Evolutionary conservation across 192 early-diverging fungal species (phyloP).

Genomic region (Linnemannia elongata): DNA sequence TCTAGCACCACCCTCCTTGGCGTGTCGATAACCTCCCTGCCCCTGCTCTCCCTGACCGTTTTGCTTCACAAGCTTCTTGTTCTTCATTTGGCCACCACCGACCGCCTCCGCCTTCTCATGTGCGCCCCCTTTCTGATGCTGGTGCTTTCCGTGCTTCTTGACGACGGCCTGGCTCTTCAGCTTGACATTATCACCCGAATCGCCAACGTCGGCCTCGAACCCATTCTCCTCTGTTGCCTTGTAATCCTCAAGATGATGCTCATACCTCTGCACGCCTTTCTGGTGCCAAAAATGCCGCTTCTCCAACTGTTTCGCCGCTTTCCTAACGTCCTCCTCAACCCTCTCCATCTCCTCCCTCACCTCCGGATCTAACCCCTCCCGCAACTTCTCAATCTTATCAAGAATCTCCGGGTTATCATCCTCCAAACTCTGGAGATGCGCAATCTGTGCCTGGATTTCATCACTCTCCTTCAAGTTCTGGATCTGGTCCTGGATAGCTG

Average conservation of each 20-base stretch:
- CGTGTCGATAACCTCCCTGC: neutral
- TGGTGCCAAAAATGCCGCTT: neutral
- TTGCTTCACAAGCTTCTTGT: neutral
- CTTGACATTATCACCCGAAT: neutral
- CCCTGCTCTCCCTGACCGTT: neutral
- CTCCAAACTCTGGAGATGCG: neutral
- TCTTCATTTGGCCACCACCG: neutral
- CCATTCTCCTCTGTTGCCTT: neutral
- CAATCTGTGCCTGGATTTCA: neutral
- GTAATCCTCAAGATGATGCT: neutral
- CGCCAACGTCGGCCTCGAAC: neutral
- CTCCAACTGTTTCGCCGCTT: neutral
- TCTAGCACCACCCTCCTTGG: neutral
- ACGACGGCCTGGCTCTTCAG: neutral
- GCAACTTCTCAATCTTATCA: neutral
- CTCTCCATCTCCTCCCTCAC: neutral
- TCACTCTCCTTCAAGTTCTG: neutral
- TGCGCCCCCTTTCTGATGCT: neutral
- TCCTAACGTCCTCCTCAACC: neutral
- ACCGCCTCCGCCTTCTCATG: neutral
- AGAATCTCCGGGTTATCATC: neutral
- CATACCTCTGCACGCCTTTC: neutral
- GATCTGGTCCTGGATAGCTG: neutral
- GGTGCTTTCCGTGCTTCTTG: neutral
- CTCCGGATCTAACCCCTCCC: neutral